Percentiles rank a stretch among this genome's conserved stretches.
Conservation (phyloP, 2,329 filamentous ascomycete genomes). For the Fusarium multiceps region DNA sequence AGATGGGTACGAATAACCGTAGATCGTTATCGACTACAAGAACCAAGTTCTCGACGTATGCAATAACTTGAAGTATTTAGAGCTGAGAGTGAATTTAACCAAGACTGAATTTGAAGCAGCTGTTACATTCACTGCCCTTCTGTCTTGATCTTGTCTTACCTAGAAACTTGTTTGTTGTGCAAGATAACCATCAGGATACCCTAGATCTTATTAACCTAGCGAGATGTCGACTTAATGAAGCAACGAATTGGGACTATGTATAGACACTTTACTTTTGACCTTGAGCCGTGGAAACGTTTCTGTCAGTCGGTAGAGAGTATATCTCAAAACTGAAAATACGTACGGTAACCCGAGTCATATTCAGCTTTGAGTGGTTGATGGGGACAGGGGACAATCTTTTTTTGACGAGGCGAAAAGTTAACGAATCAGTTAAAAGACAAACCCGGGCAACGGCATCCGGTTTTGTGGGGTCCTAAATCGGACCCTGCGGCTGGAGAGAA, state of each 20-base stretch:
- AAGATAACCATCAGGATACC: not conserved
- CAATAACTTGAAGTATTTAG: not conserved
- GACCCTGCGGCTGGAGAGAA: slow-evolving; percentile 45
- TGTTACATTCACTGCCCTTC: not conserved
- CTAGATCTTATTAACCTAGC: not conserved
- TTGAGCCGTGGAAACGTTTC: not conserved
- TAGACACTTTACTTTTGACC: not conserved
- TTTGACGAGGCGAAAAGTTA: slow-evolving; percentile 26
- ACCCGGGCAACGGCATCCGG: slow-evolving; percentile 6
- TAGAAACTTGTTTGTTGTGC: not conserved
- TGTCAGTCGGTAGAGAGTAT: not conserved
- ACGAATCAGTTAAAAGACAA: slow-evolving; percentile 29
- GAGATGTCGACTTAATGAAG: not conserved
- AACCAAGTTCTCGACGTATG: not conserved
- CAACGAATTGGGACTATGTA: not conserved
- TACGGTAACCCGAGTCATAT: slow-evolving; percentile 5
- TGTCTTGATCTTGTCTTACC: not conserved
- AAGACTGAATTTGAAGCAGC: not conserved
- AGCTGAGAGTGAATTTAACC: not conserved
- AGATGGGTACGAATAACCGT: too few relatives aligned
- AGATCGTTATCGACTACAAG: not conserved
- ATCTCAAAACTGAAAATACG: too few relatives aligned
- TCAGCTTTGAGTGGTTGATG: not conserved
- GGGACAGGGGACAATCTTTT: slow-evolving; percentile 1
- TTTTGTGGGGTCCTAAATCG: slow-evolving; percentile 36